Base-by-base conservation (phyloP, 108 stramenopile species). In the Nitzschia putrida region DNA sequence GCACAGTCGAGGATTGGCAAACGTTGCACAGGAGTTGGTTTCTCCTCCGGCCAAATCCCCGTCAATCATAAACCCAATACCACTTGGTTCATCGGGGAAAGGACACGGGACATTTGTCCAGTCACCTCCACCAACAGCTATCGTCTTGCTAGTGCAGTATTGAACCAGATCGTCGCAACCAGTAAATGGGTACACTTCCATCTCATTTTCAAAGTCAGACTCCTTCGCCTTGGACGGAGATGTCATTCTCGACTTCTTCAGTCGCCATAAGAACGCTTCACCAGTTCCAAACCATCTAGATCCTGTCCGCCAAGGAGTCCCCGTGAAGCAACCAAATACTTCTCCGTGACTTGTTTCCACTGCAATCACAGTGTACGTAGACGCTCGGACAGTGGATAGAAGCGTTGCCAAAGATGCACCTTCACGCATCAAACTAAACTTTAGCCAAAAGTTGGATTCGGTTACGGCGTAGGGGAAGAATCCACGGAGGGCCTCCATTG, bases 311-410 rank as follows among this genome's bases (percentile, higher is more conserved):
- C 92, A 93, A 34, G 87, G 87, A 14, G 86, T 53, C 1, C 80
- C 83, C 1, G 87, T 89, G 57, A 90, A 93, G 20, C 80, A 65
- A 22, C 92, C 92, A 82, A 93, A 90, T 0, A 93, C 92, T 29
- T 90, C 84, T 1, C 92, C 92, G 37, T 80, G 69, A 7, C 68
- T 78, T 18, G 88, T 93, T 78, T 93, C 92, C 20, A 90, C 80
- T 20, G 81, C 88, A 43, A 93, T 71, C 38, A 93, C 71, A 8
- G 87, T 84, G 43, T 87, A 64, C 22, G 71, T 70, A 10, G 88
- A 80, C 12, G 75, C 73, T 44, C 84, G 65, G 37, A 83, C 72
- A 12, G 78, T 61, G 10, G 71, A 37, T n/a, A 76, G 41, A 21
- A 90, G 45, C 11, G 75, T 74, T 42, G 73, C 64, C 26, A 85